phyloP scores from a whole-genome alignment of 257 asterid species.

The Solanum appendiculatum region DNA sequence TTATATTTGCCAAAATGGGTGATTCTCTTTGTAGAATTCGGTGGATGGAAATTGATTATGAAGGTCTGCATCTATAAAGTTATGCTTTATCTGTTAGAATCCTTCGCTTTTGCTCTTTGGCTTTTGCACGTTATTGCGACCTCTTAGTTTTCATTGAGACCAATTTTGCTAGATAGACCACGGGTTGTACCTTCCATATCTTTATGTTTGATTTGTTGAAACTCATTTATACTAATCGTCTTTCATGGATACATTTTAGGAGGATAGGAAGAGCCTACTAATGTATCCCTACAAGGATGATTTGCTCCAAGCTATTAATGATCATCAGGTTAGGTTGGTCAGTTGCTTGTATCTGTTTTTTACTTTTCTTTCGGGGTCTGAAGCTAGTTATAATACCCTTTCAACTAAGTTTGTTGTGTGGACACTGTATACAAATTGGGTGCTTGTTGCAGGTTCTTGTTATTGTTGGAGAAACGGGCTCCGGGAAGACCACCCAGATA shows the following conservation, averaged over 20 bases:
- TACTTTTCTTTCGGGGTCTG: background rate
- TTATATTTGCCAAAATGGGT: background rate
- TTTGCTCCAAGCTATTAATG: slow-evolving; percentile 61
- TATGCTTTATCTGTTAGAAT: background rate
- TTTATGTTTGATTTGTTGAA: background rate
- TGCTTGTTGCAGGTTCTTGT: slow-evolving; percentile 59
- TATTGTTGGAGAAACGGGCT: slow-evolving; percentile 93
- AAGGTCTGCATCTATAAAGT: background rate
- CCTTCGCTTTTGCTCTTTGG: background rate
- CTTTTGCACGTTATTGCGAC: background rate
- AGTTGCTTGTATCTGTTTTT: slow-evolving; percentile 1
- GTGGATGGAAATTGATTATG: background rate
- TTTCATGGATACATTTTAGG: slow-evolving; percentile 26
- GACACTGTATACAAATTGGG: background rate
- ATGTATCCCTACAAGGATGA: slow-evolving; percentile 67
- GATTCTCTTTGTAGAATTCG: background rate
- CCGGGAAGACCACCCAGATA: slow-evolving; percentile 93
- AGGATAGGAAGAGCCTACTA: slow-evolving; percentile 74
- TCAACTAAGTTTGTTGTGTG: background rate
- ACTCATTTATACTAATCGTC: background rate
- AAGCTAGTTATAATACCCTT: background rate
- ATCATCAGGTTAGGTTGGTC: slow-evolving; percentile 55
- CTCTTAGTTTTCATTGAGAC: background rate
- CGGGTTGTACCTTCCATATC: background rate
- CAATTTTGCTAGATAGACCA: background rate